phyloP scores from a whole-genome alignment of 257 asterid genomes.

The Rauvolfia tetraphylla region DNA sequence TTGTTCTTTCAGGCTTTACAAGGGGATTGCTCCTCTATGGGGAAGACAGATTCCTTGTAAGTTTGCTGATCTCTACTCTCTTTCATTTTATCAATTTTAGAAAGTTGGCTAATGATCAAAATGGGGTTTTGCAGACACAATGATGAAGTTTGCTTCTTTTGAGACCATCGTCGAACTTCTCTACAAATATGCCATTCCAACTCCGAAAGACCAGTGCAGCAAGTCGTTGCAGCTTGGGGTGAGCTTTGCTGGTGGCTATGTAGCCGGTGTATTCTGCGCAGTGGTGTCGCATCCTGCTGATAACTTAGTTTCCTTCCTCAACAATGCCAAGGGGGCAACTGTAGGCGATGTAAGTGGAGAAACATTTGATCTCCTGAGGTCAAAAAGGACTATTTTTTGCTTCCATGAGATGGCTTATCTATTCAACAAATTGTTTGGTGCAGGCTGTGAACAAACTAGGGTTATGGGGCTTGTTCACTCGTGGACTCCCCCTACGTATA shows the following conservation, averaged over 20 bases:
- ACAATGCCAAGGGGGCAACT: constrained; percentile 83
- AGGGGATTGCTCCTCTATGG: constrained; percentile 86
- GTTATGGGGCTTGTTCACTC: constrained; percentile 34
- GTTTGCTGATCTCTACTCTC: constrained; percentile 7
- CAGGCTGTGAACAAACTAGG: constrained; percentile 39
- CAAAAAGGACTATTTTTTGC: neutral
- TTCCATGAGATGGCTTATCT: neutral
- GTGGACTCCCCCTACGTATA: constrained; percentile 62
- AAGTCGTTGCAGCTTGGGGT: constrained; percentile 64
- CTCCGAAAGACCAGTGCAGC: constrained; percentile 76
- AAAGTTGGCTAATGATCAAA: constrained; percentile 1
- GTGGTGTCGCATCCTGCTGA: constrained; percentile 83
- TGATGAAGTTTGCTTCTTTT: constrained; percentile 88
- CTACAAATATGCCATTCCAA: constrained; percentile 64
- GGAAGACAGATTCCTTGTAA: constrained; percentile 96
- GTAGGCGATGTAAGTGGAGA: constrained; percentile 51
- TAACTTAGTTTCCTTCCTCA: constrained; percentile 79
- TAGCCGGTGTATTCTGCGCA: constrained; percentile 74
- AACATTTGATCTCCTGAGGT: neutral
- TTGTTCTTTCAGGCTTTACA: constrained; percentile 55
- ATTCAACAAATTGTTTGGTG: neutral
- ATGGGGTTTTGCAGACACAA: constrained; percentile 52
- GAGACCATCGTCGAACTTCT: constrained; percentile 71
- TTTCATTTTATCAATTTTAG: neutral
- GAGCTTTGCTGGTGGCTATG: constrained; percentile 70